phyloP scores from a whole-genome alignment of 176 grass and related monocot species.

The Saccharum officinarum region DNA sequence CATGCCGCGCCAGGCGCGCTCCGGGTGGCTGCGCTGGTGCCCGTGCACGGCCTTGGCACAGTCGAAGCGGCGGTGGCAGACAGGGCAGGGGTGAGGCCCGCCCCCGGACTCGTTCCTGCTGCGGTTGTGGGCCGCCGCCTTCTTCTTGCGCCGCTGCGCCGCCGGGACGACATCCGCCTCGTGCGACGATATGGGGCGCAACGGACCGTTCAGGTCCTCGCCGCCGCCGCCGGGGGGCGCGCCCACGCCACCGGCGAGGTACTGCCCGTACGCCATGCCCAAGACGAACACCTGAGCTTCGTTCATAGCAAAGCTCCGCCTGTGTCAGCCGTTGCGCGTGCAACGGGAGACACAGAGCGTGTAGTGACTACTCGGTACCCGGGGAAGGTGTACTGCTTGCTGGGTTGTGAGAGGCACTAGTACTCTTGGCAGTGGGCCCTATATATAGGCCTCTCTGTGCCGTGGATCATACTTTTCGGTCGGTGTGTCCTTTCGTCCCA shows the following conservation, averaged over 20 bases:
- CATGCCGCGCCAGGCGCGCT: slow-evolving; percentile 60
- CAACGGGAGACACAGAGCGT: too few species aligned
- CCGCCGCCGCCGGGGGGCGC: slow-evolving; percentile 10
- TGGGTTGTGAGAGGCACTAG: too few species aligned
- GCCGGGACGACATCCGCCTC: background rate
- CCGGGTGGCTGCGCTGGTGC: slow-evolving; percentile 60
- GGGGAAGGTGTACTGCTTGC: too few species aligned
- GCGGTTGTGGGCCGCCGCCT: background rate
- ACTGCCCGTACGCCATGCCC: slow-evolving; percentile 3
- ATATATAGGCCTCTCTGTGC: too few species aligned
- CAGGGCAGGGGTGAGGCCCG: slow-evolving; percentile 19
- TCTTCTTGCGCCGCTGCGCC: background rate
- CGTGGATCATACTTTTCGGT: too few species aligned
- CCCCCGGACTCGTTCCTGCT: background rate
- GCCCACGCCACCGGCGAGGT: background rate
- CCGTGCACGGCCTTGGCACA: slow-evolving; percentile 49
- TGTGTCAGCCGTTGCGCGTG: too few species aligned
- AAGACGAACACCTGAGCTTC: slow-evolving; percentile 15
- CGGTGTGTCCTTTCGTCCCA: too few species aligned
- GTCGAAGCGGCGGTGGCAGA: slow-evolving; percentile 38
- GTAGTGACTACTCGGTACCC: too few species aligned
- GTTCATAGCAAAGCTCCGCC: too few species aligned
- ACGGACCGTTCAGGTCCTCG: slow-evolving; percentile 10
- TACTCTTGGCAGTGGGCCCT: too few species aligned
- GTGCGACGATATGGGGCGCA: background rate